Evolutionary conservation across 768 basidiomycete genomes (phyloP).

Genomic region (Roridomyces roridus): DNA sequence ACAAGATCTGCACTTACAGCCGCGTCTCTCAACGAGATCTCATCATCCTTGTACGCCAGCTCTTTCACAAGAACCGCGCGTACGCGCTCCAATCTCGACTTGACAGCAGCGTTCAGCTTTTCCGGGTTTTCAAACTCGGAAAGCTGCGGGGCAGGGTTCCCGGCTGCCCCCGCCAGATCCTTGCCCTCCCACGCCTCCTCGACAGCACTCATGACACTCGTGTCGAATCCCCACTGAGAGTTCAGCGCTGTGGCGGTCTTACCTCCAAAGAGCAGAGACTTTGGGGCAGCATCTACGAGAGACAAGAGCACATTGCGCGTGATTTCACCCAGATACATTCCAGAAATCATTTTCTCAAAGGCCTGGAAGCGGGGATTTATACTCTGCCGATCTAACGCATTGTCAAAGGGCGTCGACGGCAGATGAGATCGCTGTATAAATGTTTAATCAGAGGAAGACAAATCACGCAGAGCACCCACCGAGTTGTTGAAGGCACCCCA

Average conservation of each 20-base stretch:
- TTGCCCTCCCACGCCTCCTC: constrained; percentile 76
- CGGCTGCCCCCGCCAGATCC: constrained; percentile 28
- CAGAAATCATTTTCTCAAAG: constrained; percentile 98
- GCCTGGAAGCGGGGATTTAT: constrained; percentile 94
- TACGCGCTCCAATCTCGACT: constrained; percentile 56
- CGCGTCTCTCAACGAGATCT: constrained; percentile 65
- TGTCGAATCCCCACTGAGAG: constrained; percentile 93
- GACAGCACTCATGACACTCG: constrained; percentile 87
- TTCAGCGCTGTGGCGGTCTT: constrained; percentile 76
- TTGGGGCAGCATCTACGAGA: constrained; percentile 78
- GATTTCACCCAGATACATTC: constrained; percentile 98
- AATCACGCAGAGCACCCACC: constrained; percentile 50
- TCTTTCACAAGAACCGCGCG: constrained; percentile 65
- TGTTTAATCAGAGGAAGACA: neutral
- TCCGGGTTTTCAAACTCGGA: constrained; percentile 38
- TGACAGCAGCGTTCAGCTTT: constrained; percentile 36
- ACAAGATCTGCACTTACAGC: constrained; percentile 42
- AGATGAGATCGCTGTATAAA: constrained; percentile 71
- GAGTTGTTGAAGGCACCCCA: constrained; percentile 99
- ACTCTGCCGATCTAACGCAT: constrained; percentile 88
- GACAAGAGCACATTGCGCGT: constrained; percentile 84
- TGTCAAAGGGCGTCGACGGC: constrained; percentile 90
- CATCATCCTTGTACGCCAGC: constrained; percentile 61
- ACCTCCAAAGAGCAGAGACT: constrained; percentile 80
- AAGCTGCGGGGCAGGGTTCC: constrained; percentile 43